Evolutionary conservation across 1,284 basidiomycete species (phyloP), one percentile per base, ranked within the genome.

Genomic region (Tilletiopsis washingtonensis): DNA sequence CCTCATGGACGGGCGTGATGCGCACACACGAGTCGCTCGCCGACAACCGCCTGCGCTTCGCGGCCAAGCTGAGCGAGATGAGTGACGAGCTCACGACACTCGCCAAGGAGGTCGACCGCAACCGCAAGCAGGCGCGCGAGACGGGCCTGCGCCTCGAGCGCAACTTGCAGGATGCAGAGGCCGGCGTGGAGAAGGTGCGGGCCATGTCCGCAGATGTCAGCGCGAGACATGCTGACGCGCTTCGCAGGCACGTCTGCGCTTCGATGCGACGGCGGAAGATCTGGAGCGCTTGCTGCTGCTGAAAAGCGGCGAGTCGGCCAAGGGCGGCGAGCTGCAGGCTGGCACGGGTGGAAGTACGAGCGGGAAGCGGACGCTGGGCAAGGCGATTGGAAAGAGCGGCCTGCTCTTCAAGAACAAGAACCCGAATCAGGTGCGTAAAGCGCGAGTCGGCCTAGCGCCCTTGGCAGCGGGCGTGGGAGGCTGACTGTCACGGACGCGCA

Each of bases 231-330:
- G n/a, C n/a, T n/a, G n/a, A n/a, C n/a, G n/a, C n/a, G n/a, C n/a
- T n/a, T n/a, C n/a, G n/a, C n/a, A n/a, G n/a, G n/a, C n/a, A n/a
- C 37, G 46, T 15, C 75, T 77, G 44, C 82, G 91, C 1, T 82
- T 97, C 54, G 93, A 98, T 61, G 74, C 84, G 2, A 86, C 88
- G 0, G 90, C 88, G 0, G 94, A 98, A 74, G 94, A 98, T 69
- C 77, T 98, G 24, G 94, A 96, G 74, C 83, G 91, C 14, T 78
- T 97, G n/a, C 75, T 98, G 2, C 77, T 97, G 5, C 83, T 91
- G 71, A 97, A 98, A 75, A 88, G 93, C 71, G 91, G 94, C 20
- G 93, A 97, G 48, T 51, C 55, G 24, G 45, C 61, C 17, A 69
- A 69, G 44, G 57, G 60, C 2, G 63, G 63, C 15, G 69, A 71